Evolutionary conservation across 257 asterid genomes (phyloP).

Genomic region (Galeopsis tetrahit): DNA sequence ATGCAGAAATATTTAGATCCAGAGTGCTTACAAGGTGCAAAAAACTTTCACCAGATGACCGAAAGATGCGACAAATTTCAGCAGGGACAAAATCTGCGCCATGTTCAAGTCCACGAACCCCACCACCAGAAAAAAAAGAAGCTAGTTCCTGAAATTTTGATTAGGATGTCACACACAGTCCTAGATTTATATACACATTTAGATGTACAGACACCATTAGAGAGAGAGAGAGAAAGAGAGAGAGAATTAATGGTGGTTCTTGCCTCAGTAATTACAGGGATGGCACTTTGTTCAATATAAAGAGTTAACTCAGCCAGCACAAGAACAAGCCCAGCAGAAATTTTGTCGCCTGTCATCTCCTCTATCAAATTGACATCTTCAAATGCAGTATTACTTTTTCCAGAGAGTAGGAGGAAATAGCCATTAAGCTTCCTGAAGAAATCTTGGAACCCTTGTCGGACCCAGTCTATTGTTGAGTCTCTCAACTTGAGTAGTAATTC

Average conservation of each 20-base stretch:
- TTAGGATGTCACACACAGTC: conserved; percentile 26
- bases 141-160: conserved; percentile 80
- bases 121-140: conserved; percentile 76
- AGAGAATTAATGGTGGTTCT: conserved; percentile 29
- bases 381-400: conserved; percentile 60
- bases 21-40: conserved; percentile 76
- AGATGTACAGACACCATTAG: background rate
- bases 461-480: conserved; percentile 70
- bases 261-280: conserved; percentile 88
- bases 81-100: conserved; percentile 83
- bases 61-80: conserved; percentile 82
- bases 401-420: conserved; percentile 72
- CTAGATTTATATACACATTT: background rate
- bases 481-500: conserved; percentile 71
- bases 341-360: conserved; percentile 60
- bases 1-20: conserved; percentile 22
- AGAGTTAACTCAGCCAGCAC: conserved; percentile 73
- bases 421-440: conserved; percentile 74
- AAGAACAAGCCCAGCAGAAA: conserved; percentile 88
- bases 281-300: conserved; percentile 76
- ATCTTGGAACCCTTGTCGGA: conserved; percentile 93
- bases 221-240: background rate
- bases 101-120: conserved; percentile 55
- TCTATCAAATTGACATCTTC: conserved; percentile 57
- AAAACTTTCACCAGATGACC: conserved; percentile 76